phyloP scores from a whole-genome alignment of 2,329 filamentous ascomycete genomes.

The Fusarium musae region DNA sequence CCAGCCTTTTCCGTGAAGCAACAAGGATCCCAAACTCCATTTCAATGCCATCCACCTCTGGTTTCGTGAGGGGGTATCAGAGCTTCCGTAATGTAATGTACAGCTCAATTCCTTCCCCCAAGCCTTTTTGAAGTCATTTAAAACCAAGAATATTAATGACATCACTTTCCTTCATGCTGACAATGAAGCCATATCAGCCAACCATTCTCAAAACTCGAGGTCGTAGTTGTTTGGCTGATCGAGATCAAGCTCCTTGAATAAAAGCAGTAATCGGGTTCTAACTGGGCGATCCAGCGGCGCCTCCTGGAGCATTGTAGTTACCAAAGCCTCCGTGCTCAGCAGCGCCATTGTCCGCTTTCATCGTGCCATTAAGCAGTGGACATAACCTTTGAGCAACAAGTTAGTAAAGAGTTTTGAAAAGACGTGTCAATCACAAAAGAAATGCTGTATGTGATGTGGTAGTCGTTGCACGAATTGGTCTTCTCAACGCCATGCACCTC shows the following conservation, averaged over 20 bases:
- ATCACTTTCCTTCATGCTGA: background rate
- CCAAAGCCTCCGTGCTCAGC: conserved; percentile 69
- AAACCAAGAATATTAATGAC: background rate
- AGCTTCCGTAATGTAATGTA: background rate
- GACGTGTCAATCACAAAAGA: conserved; percentile 16
- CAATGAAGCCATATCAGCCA: background rate
- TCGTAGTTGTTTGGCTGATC: conserved; percentile 1
- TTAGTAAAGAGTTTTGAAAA: conserved; percentile 34
- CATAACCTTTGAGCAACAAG: conserved; percentile 70
- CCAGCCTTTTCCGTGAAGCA: conserved; percentile 27
- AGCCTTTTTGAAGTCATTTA: conserved; percentile 10
- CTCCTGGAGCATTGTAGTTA: conserved; percentile 58
- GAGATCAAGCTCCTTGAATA: background rate
- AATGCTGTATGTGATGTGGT: background rate
- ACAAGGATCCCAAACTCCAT: conserved; percentile 28
- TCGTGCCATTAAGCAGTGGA: conserved; percentile 85
- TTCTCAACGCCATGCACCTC: conserved; percentile 34
- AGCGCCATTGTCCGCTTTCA: conserved; percentile 69
- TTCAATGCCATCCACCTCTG: conserved; percentile 22
- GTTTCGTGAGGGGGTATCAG: background rate
- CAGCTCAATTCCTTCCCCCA: background rate
- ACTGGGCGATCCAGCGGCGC: conserved; percentile 50
- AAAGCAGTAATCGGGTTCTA: conserved; percentile 7
- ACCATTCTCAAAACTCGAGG: background rate
- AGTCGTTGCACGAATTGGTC: background rate